Conservation (phyloP, 257 asterid genomes). For the Solanum ossicruentum region DNA sequence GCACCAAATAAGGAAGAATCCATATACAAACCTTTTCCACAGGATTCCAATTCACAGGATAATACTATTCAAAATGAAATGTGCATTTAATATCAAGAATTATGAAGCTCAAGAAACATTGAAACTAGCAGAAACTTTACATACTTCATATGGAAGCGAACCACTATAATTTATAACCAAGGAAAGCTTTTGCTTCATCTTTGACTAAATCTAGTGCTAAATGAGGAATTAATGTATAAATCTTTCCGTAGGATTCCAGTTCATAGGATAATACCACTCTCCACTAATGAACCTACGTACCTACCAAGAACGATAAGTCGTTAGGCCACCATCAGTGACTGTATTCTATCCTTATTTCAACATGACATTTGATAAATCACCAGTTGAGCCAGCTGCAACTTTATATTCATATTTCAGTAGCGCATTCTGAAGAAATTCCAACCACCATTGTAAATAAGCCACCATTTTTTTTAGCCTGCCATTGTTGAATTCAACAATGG, state of each 20-base stretch:
- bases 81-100: neutral
- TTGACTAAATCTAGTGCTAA: neutral
- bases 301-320: no score
- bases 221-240: neutral
- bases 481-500: no score
- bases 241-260: neutral
- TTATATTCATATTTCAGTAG: no score
- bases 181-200: neutral
- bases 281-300: neutral
- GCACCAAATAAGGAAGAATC: neutral
- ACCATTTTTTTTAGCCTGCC: no score
- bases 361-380: no score
- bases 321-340: no score
- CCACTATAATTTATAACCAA: neutral
- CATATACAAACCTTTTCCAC: neutral
- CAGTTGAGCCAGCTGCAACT: no score
- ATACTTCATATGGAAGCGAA: neutral
- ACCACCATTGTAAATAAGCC: no score
- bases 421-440: no score
- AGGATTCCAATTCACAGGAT: neutral
- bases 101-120: neutral
- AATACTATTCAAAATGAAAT: neutral
- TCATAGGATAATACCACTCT: neutral
- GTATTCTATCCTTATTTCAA: no score
- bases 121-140: neutral